phyloP scores from a whole-genome alignment of 2,329 filamentous ascomycete genomes.

The Dactylellina sp. region DNA sequence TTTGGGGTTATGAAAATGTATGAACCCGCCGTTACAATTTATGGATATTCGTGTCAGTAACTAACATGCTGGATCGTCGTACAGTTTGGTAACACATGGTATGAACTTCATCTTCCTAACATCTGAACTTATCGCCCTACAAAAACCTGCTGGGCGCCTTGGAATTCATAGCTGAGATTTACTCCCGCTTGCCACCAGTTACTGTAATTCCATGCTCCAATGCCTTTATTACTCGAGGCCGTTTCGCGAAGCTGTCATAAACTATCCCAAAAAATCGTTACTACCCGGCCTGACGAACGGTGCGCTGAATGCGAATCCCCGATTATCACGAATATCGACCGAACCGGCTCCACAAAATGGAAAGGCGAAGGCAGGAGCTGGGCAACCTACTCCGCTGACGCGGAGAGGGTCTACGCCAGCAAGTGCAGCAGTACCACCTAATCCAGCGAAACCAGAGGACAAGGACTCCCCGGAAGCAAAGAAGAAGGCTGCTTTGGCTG shows the following conservation, averaged over 20 bases:
- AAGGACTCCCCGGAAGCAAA: constrained; percentile 97
- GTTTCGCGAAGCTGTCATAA: constrained; percentile 93
- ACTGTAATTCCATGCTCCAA: constrained; percentile 98
- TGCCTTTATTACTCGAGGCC: constrained; percentile 94
- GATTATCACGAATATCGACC: constrained; percentile 63
- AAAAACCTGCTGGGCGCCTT: constrained; percentile 17
- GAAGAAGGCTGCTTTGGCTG: constrained; percentile 92
- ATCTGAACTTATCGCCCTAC: constrained; percentile 23
- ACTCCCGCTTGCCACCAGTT: constrained; percentile 70
- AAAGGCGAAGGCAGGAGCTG: constrained; percentile 34
- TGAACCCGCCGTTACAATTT: constrained; percentile 63
- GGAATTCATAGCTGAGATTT: constrained; percentile 49
- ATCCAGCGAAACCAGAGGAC: constrained; percentile 80
- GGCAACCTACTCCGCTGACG: constrained; percentile 30
- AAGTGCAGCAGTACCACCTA: constrained; percentile 72
- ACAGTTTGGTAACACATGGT: constrained; percentile 58
- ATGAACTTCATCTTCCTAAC: constrained; percentile 56
- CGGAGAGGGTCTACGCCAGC: constrained; percentile 59
- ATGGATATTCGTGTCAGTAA: constrained; percentile 4
- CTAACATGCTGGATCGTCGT: constrained; percentile 39
- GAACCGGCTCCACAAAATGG: constrained; percentile 60
- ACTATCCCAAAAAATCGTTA: constrained; percentile 74
- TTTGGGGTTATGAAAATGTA: constrained; percentile 98
- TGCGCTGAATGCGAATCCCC: constrained; percentile 63
- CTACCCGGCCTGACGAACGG: constrained; percentile 68